A percentile compares a stretch with the other conserved stretches of the same genome.
Evolutionary conservation across 495 filamentous ascomycete species (phyloP).

Genomic region (Neurospora tetrasperma): DNA sequence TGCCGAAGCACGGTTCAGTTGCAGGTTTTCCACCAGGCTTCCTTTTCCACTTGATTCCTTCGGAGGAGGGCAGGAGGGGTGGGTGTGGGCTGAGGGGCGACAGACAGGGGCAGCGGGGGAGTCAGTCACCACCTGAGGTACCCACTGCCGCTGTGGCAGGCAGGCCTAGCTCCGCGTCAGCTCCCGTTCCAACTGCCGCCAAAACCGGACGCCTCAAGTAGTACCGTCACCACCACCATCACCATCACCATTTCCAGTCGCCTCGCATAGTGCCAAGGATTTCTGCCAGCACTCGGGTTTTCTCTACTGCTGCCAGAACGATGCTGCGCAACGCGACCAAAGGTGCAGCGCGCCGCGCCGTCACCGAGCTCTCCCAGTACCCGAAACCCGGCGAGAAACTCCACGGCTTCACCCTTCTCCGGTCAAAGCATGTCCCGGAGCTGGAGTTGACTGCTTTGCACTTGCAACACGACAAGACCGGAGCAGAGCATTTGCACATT

Average conservation of each 20-base stretch:
- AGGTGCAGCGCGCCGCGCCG: slow-evolving; percentile 49
- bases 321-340: slow-evolving; percentile 42
- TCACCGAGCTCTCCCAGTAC: slow-evolving; percentile 60
- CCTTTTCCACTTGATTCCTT: neutral
- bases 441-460: slow-evolving; percentile 85
- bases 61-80: neutral
- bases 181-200: neutral
- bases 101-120: neutral
- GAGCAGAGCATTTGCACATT: slow-evolving; percentile 91
- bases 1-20: neutral
- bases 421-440: slow-evolving; percentile 86
- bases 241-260: neutral
- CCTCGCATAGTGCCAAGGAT: neutral
- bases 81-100: neutral
- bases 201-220: neutral
- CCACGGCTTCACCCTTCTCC: slow-evolving; percentile 83
- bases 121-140: neutral
- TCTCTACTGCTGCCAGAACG: slow-evolving; percentile 2
- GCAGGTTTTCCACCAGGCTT: neutral
- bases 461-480: slow-evolving; percentile 83
- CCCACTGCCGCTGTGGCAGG: neutral
- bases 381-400: slow-evolving; percentile 73
- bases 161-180: neutral
- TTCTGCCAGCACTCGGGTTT: neutral
- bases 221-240: neutral